Base-by-base conservation (phyloP, 306 rosid species). In the Sindora glabra region DNA sequence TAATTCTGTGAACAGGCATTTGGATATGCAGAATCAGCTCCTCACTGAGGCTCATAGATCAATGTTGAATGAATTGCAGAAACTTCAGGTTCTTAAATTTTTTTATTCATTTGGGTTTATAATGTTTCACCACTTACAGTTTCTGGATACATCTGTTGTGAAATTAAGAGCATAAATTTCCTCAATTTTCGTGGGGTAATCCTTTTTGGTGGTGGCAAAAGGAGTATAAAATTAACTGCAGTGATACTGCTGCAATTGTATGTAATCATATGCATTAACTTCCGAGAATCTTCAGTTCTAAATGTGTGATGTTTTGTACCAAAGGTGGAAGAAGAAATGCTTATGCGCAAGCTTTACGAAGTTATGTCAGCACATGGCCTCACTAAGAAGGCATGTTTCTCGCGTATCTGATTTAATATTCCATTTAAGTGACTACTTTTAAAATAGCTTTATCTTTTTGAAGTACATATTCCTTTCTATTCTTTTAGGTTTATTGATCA, bases 241-340 rank as follows among this genome's bases (percentile, higher is more conserved):
- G 16, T n/a, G n/a, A n/a, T n/a, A n/a, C n/a, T n/a, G n/a, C n/a
- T 18, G 3, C 42, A 22, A 18, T 15, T 45, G 19, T 48, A 26
- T 26, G n/a, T 11, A 38, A 27, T 54, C 29, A 49, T 47, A 14
- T 48, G 18, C 52, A 48, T 15, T 8, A 6, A 42, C 10, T 1
- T n/a, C n/a, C n/a, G n/a, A n/a, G 27, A 34, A 51, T 73, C 19
- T 22, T 24, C n/a, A n/a, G n/a, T n/a, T n/a, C n/a, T 24, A 21
- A 49, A 58, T 29, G 42, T 26, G 32, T 27, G 17, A 44, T 17
- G 29, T 16, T 52, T 1, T 36, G 59, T 26, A 45, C 60, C 53
- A 14, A 36, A 73, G 69, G 73, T 73, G 36, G 78, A 73, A 59
- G 78, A 73, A 61, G 73, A 58, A 52, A 60, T 66, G 69, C 69